These are phyloP conservation scores for Bipolaris oryzae DNA, from an alignment of 2,329 filamentous ascomycete species.

Conservation along the genomic window DNA sequence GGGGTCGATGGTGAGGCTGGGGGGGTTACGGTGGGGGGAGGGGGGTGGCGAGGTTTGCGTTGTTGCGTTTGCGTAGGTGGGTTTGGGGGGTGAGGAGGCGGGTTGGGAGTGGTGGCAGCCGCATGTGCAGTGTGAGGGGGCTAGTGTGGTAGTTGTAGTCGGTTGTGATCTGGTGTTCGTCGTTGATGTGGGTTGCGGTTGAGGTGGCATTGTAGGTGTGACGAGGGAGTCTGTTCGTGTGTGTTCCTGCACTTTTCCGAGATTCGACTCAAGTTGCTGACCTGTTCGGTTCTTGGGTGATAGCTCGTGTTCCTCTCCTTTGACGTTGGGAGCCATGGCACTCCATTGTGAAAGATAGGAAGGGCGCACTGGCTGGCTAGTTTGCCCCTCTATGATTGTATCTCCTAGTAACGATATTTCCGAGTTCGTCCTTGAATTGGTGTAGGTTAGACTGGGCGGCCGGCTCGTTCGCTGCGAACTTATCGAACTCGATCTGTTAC, in stretches of 20 bases:
- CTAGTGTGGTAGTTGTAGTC: neutral
- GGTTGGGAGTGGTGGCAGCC: slow-evolving; percentile 12
- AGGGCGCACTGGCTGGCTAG: slow-evolving; percentile 11
- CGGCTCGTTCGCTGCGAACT: slow-evolving; percentile 27
- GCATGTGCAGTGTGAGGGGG: slow-evolving; percentile 21
- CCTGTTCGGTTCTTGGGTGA: neutral
- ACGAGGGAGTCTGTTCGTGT: neutral
- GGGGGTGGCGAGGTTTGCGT: slow-evolving; percentile 32
- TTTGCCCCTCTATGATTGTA: slow-evolving; percentile 6
- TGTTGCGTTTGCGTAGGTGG: slow-evolving; percentile 29
- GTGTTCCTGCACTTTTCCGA: neutral
- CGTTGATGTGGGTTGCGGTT: neutral
- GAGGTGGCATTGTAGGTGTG: neutral
- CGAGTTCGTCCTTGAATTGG: slow-evolving; percentile 31
- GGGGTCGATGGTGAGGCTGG: slow-evolving; percentile 22
- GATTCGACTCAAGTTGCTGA: neutral
- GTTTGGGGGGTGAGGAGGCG: neutral
- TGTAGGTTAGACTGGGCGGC: slow-evolving; percentile 28
- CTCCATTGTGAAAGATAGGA: slow-evolving; percentile 12
- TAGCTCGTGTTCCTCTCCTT: neutral
- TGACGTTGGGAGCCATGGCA: neutral
- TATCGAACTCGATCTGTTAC: slow-evolving; percentile 26
- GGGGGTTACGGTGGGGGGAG: slow-evolving; percentile 6
- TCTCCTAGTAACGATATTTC: slow-evolving; percentile 25
- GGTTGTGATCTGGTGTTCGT: neutral